Base-by-base conservation (phyloP, 768 basidiomycete species). In the Rhodosporidiobolus sp. region DNA sequence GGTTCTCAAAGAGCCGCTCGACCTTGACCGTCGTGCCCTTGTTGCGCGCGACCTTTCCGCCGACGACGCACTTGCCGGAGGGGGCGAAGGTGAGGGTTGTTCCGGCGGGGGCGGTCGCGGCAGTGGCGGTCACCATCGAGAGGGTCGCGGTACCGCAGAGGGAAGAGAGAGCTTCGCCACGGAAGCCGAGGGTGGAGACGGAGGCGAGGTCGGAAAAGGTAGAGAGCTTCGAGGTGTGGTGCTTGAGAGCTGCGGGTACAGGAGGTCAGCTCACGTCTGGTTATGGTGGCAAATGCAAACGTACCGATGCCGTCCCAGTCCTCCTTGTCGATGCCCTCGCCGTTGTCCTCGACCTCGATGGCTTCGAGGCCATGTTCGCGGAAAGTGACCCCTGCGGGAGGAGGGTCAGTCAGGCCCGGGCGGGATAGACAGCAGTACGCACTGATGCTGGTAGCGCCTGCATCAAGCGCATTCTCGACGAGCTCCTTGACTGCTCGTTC, bases 81-180 rank as follows among this genome's bases (percentile, higher is more conserved):
- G 20, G 53, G 28, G 19, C 17, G 54, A 78, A 78, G 26, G 67
- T 86, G n/a, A 99, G 83, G 30, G 86, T 82, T 9, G 88, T 87
- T 4, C 93, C 96, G 83, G 90, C 87, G 0, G 94, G 93, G 1
- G 89, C 86, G 5, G 87, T 87, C 14, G 83, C 80, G 28, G 84
- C 83, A 0, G 91, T 93, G 6, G 90, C 85, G 0, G 95, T 97
- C 1, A 85, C 85, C 59, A 97, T 84, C 0, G 83, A 84, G 19
- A 97, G 86, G 4, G 63, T 65, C 22, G 75, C 75, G n/a, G 75
- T 72, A 6, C 83, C 91, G 78, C 94, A 99, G 0, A 99, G 84
- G 5, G 95, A 94, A 12, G 93, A 92, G 0, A 99, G 84, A 0
- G 96, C 96, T 82, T 99, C 96, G 24, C 96, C 96, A 49, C 96